These are phyloP conservation scores for Hortiboletus flavorubellus DNA, from an alignment of 768 basidiomycete species.

Conservation along the genomic window DNA sequence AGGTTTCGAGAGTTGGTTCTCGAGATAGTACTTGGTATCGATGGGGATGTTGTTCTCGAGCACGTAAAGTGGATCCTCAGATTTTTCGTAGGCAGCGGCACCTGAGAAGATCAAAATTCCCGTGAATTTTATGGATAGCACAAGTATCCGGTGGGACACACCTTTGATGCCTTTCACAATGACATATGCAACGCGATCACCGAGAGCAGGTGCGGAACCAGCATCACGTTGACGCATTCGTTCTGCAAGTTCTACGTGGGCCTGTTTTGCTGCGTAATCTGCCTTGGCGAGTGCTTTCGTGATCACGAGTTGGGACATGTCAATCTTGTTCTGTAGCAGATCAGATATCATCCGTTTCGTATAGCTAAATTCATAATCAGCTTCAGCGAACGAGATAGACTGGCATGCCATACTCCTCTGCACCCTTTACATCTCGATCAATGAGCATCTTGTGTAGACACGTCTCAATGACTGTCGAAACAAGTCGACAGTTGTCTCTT, in stretches of 20 bases:
- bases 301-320: conserved; percentile 99
- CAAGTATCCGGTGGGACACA: conserved; percentile 24
- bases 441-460: conserved; percentile 98
- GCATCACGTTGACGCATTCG: conserved; percentile 96
- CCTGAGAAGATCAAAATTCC: conserved; percentile 40
- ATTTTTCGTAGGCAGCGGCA: conserved; percentile 97
- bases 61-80: conserved; percentile 96
- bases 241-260: conserved; percentile 93
- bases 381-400: conserved; percentile 3
- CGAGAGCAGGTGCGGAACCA: conserved; percentile 94
- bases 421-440: conserved; percentile 88
- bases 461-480: conserved; percentile 96
- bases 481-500: conserved; percentile 97
- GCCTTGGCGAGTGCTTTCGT: conserved; percentile 94
- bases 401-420: conserved; percentile 68
- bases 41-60: conserved; percentile 98
- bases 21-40: conserved; percentile 96
- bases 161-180: conserved; percentile 97
- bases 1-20: conserved; percentile 96
- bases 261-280: conserved; percentile 93
- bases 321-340: conserved; percentile 92
- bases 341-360: conserved; percentile 92
- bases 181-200: conserved; percentile 98
- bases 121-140: background rate
- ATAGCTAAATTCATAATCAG: conserved; percentile 54